Percentiles rank a stretch among this genome's conserved stretches.
Conservation (phyloP, 192 early-diverging fungal genomes). For the Globomyces pollinis-pini region DNA sequence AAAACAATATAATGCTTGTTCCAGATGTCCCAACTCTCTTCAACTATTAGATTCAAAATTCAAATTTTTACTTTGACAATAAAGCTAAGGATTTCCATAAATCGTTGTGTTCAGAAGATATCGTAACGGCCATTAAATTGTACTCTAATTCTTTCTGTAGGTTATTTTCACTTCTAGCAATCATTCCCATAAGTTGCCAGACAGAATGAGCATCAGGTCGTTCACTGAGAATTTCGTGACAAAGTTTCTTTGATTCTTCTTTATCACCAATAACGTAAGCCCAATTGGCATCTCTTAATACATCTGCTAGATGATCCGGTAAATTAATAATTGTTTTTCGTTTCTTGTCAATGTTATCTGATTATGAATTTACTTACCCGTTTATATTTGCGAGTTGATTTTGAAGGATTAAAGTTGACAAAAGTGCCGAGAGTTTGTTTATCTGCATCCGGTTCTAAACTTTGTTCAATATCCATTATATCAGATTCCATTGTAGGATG, state of each 20-base stretch:
- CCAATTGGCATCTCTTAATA: conserved; percentile 48
- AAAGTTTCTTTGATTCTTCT: conserved; percentile 58
- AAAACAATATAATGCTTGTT: conserved; percentile 83
- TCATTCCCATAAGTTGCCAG: conserved; percentile 75
- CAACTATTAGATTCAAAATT: conserved; percentile 17
- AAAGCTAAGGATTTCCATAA: conserved; percentile 78
- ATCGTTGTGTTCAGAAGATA: conserved; percentile 59
- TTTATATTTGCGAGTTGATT: neutral
- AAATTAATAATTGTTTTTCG: no score
- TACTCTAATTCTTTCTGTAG: conserved; percentile 63
- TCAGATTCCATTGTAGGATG: neutral
- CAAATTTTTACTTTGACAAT: conserved; percentile 53
- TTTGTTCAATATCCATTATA: conserved; percentile 2
- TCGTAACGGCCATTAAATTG: conserved; percentile 83
- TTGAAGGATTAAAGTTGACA: neutral
- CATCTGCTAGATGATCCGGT: neutral
- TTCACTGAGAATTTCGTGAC: conserved; percentile 66
- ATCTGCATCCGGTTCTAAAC: neutral
- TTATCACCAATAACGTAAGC: conserved; percentile 66
- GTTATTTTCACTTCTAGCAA: conserved; percentile 81
- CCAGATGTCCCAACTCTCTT: conserved; percentile 51
- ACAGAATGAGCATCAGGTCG: conserved; percentile 66
- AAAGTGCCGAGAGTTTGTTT: neutral
- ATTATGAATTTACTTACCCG: neutral
- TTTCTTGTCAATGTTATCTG: neutral